Percentiles rank a stretch among this genome's conserved stretches.
phyloP scores from a whole-genome alignment of 1,284 basidiomycete genomes.

The Marasmius sp. region DNA sequence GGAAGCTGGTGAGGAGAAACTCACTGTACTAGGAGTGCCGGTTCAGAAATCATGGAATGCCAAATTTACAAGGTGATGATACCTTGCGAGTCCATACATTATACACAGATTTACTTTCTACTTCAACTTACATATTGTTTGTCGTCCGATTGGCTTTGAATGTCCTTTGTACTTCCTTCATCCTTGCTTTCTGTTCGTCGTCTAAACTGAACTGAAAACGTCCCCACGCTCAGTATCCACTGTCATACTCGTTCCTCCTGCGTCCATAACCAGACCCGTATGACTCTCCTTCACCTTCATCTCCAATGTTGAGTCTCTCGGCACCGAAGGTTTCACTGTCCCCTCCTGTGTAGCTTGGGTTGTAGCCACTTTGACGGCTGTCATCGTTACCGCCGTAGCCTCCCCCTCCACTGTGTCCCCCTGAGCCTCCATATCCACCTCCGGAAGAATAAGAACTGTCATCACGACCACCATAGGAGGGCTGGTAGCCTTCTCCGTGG shows the following conservation, averaged over 20 bases:
- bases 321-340: slow-evolving; percentile 47
- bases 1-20: no score
- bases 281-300: slow-evolving; percentile 21
- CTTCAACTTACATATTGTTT: no score
- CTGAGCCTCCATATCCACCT: not conserved
- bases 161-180: not conserved
- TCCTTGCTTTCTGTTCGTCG: not conserved
- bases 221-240: slow-evolving; percentile 2
- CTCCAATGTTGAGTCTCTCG: slow-evolving; percentile 40
- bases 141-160: no score
- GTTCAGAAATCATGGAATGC: no score
- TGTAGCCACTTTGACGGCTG: slow-evolving; percentile 9
- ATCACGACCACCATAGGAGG: not conserved
- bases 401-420: not conserved
- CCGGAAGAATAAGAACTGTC: slow-evolving; percentile 1
- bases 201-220: not conserved
- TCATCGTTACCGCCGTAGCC: slow-evolving; percentile 9
- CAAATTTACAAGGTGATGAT: no score
- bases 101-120: no score
- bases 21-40: no score
- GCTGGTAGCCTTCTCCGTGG: not conserved
- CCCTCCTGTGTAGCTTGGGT: slow-evolving; percentile 16
- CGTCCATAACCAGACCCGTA: slow-evolving; percentile 8
- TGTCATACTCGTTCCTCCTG: slow-evolving; percentile 18
- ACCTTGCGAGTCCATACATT: no score